A percentile compares a stretch with the other conserved stretches of the same genome.
Evolutionary conservation across 2,329 filamentous ascomycete species (phyloP).

Genomic region (Aurifilum marmelostoma): DNA sequence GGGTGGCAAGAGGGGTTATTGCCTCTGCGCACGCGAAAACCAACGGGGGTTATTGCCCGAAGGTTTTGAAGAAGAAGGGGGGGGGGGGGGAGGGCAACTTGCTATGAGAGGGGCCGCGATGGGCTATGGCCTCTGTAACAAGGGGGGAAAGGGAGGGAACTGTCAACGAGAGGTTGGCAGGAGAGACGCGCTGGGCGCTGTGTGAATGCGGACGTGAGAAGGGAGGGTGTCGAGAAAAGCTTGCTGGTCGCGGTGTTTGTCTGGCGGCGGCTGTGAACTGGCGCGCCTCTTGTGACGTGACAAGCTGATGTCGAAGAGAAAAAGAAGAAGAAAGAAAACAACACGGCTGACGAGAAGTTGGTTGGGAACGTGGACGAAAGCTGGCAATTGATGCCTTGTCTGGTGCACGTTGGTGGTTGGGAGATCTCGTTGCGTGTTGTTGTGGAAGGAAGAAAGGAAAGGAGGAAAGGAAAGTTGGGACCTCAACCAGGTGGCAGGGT

Average conservation of each 20-base stretch:
- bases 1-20: neutral
- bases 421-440: neutral
- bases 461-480: neutral
- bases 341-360: neutral
- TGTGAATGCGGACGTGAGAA: neutral
- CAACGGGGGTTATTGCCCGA: neutral
- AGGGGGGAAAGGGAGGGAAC: neutral
- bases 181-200: neutral
- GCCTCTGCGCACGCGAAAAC: neutral
- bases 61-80: neutral
- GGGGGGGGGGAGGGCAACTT: too few species aligned
- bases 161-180: neutral
- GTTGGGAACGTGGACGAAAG: neutral
- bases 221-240: neutral
- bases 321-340: neutral
- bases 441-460: neutral
- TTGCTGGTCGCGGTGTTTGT: neutral
- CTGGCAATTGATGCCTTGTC: neutral
- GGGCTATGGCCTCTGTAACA: neutral
- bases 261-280: neutral
- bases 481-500: neutral
- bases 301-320: neutral
- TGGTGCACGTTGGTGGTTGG: neutral
- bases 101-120: too few species aligned
- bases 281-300: neutral